phyloP scores from a whole-genome alignment of 2,329 filamentous ascomycete species.

The Penicillium palitans region DNA sequence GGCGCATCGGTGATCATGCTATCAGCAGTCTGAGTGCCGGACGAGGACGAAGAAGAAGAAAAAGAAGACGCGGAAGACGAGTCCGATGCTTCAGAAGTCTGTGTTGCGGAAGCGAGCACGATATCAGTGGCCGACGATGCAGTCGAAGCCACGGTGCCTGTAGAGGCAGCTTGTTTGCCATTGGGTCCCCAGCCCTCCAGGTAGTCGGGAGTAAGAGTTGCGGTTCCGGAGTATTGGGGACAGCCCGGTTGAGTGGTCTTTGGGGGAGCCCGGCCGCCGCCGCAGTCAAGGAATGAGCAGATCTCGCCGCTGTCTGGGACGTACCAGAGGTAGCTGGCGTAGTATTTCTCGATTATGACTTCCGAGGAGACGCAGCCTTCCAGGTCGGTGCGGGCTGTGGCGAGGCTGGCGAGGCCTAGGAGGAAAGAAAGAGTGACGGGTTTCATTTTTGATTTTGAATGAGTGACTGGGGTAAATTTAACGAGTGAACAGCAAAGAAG shows the following conservation, averaged over 20 bases:
- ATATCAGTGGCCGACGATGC: slow-evolving; percentile 4
- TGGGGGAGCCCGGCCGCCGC: slow-evolving; percentile 64
- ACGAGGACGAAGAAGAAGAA: not conserved
- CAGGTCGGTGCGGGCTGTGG: slow-evolving; percentile 28
- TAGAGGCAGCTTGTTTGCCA: slow-evolving; percentile 20
- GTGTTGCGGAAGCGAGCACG: not conserved
- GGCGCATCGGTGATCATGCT: slow-evolving; percentile 15
- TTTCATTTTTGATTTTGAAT: slow-evolving; percentile 23
- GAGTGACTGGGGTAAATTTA: slow-evolving; percentile 6
- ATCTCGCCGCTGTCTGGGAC: slow-evolving; percentile 65
- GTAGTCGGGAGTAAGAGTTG: slow-evolving; percentile 25
- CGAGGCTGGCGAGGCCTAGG: slow-evolving; percentile 16
- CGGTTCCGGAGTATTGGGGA: slow-evolving; percentile 28
- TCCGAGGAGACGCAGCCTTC: slow-evolving; percentile 28
- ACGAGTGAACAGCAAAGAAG: slow-evolving; percentile 4
- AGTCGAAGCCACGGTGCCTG: slow-evolving; percentile 14
- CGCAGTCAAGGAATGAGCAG: slow-evolving; percentile 65
- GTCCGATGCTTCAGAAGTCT: not conserved
- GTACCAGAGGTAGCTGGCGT: slow-evolving; percentile 51
- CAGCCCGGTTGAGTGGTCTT: slow-evolving; percentile 66
- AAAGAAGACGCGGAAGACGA: slow-evolving; percentile 3
- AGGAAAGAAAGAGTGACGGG: slow-evolving; percentile 18
- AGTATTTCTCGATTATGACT: slow-evolving; percentile 26
- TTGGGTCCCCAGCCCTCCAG: slow-evolving; percentile 25
- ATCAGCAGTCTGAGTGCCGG: not conserved